Base-by-base conservation (phyloP, 1,284 basidiomycete species). In the Exobasidium rhododendri region DNA sequence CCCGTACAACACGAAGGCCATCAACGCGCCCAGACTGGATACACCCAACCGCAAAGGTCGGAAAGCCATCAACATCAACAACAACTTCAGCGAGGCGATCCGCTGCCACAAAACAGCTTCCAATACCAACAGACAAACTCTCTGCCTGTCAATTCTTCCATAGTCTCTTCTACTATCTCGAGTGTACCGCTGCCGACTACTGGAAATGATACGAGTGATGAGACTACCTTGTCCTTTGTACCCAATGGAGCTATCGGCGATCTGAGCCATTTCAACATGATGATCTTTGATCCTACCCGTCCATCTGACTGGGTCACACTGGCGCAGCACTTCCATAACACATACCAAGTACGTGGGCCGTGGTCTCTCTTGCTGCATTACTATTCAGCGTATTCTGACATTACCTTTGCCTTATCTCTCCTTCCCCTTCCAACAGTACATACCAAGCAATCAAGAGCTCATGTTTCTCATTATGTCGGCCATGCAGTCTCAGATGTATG, bases 251-350 rank as follows among this genome's bases (percentile, higher is more conserved):
- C 20, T 22, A 26, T 44, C 14, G 49, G 20, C 24, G 63, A 64
- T 44, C 30, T 67, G 35, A n/a, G 50, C 5, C 57, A 50, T 3
- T 67, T 67, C 61, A 61, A 67, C 35, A 61, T 61, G 31, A 45
- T 54, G 4, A 29, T n/a, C 6, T 67, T 67, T 58, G 65, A 67
- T 43, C 65, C 65, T 2, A 67, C 65, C 22, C 55, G 58, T 22
- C 45, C 65, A 31, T 47, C 43, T 2, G 44, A 63, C 35, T 67
- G 65, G 65, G 49, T 55, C 43, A 58, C 52, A n/a, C 49, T 67
- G 4, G 40, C 59, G 20, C 45, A 29, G 43, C 45, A 64, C 17
- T 67, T 62, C 62, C 47, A 53, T 46, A 67, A 67, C 32, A 64
- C 65, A 20, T 67, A 64, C 51, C 46, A 58, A 14, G 47, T 50